These are phyloP conservation scores for Tulasnella sp. DNA, from an alignment of 768 basidiomycete genomes.

Conservation along the genomic window DNA sequence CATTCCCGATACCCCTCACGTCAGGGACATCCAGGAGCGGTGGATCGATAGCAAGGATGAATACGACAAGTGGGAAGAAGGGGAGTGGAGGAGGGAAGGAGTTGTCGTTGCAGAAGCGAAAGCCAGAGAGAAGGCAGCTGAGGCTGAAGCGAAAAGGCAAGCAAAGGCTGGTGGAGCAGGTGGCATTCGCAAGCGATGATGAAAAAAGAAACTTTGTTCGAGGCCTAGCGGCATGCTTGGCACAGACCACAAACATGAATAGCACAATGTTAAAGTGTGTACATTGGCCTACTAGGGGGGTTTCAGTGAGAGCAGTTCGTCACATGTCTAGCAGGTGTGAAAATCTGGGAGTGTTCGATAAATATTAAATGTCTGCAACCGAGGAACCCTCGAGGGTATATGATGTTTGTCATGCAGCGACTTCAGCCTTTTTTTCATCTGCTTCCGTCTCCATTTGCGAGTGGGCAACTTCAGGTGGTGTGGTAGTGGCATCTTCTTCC, in stretches of 20 bases:
- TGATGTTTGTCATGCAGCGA: not conserved
- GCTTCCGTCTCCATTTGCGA: not conserved
- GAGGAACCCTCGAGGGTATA: not conserved
- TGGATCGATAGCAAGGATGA: slow-evolving; percentile 83
- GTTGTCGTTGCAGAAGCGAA: slow-evolving; percentile 36
- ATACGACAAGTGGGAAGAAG: slow-evolving; percentile 75
- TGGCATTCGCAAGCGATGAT: not conserved
- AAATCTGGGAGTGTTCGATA: not conserved
- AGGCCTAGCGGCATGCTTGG: no score
- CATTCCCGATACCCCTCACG: slow-evolving; percentile 30
- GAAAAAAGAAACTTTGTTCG: not conserved
- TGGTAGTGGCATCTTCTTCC: not conserved
- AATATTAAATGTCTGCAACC: not conserved
- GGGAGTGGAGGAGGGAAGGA: slow-evolving; percentile 69
- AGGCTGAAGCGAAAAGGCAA: not conserved
- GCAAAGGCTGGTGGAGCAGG: not conserved
- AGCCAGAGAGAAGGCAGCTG: slow-evolving; percentile 21
- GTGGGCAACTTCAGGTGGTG: not conserved
- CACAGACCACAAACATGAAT: no score
- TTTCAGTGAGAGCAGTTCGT: not conserved
- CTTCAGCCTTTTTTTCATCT: not conserved
- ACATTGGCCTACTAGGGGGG: not conserved
- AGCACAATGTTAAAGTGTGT: not conserved
- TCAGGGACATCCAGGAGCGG: slow-evolving; percentile 80
- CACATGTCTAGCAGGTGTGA: not conserved